Evolutionary conservation across 768 basidiomycete species (phyloP).

Genomic region (Mycena albidolilacea): DNA sequence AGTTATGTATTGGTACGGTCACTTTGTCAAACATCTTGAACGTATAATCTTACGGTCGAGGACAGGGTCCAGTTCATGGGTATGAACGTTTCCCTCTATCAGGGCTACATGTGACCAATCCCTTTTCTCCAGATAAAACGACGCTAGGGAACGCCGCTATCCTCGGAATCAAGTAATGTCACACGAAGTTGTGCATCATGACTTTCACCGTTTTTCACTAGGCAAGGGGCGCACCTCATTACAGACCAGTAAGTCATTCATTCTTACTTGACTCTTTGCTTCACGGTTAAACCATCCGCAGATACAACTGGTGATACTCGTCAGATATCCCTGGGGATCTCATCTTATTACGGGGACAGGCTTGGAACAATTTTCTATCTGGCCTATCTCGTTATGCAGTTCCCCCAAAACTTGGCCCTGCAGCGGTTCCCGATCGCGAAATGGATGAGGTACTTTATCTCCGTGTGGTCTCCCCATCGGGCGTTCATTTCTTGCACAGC

Average conservation of each 20-base stretch:
- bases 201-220: slow-evolving; percentile 34
- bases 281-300: background rate
- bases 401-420: slow-evolving; percentile 66
- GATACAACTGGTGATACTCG: slow-evolving; percentile 23
- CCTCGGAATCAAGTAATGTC: slow-evolving; percentile 72
- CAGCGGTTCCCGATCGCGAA: slow-evolving; percentile 67
- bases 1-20: slow-evolving; percentile 11
- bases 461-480: background rate
- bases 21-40: background rate
- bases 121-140: slow-evolving; percentile 64
- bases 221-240: slow-evolving; percentile 63
- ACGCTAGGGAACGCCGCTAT: slow-evolving; percentile 78
- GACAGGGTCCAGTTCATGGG: slow-evolving; percentile 77
- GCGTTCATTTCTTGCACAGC: slow-evolving; percentile 49
- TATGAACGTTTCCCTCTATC: background rate
- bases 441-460: slow-evolving; percentile 54
- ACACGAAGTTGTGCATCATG: background rate
- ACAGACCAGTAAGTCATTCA: slow-evolving; percentile 69
- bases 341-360: slow-evolving; percentile 45
- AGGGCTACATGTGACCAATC: background rate
- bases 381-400: slow-evolving; percentile 64
- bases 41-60: background rate
- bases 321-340: background rate
- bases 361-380: slow-evolving; percentile 70
- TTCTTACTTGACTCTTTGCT: no score